phyloP scores from a whole-genome alignment of 2,329 filamentous ascomycete species.

The Ascochyta koolunga region DNA sequence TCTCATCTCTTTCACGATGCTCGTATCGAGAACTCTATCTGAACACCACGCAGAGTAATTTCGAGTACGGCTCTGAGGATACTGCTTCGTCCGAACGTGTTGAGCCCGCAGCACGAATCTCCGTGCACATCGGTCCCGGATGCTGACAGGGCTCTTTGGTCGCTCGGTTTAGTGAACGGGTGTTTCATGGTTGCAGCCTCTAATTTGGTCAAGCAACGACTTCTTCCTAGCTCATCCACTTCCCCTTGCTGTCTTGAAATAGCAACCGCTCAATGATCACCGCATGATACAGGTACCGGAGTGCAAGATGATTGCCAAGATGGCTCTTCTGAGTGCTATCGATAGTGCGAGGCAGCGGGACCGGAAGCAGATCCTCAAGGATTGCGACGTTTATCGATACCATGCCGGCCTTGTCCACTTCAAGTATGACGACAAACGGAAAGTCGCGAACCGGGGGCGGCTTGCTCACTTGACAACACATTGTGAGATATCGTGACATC shows the following conservation, averaged over 20 bases:
- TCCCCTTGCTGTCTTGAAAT: conserved; percentile 36
- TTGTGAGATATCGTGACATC: background rate
- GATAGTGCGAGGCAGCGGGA: conserved; percentile 10
- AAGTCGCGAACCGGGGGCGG: conserved; percentile 5
- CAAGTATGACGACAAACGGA: conserved; percentile 11
- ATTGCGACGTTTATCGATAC: background rate
- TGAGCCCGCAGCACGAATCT: conserved; percentile 19
- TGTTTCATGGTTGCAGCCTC: conserved; percentile 29
- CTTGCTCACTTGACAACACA: conserved; percentile 15
- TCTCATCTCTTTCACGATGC: background rate
- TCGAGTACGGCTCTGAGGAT: background rate
- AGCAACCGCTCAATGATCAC: conserved; percentile 25
- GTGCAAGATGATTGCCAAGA: conserved; percentile 1
- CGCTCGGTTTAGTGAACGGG: conserved; percentile 17
- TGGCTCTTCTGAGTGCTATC: background rate
- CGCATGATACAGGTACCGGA: background rate
- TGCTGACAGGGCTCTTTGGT: conserved; percentile 18
- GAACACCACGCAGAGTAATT: background rate
- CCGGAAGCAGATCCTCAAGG: conserved; percentile 12
- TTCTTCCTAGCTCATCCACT: background rate
- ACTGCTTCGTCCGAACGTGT: background rate
- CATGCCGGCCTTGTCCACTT: background rate
- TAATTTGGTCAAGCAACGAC: conserved; percentile 19
- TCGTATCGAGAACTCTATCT: conserved; percentile 6
- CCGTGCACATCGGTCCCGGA: conserved; percentile 9